Conservation (phyloP, 2,329 filamentous ascomycete genomes). For the Exophiala mesophila region DNA sequence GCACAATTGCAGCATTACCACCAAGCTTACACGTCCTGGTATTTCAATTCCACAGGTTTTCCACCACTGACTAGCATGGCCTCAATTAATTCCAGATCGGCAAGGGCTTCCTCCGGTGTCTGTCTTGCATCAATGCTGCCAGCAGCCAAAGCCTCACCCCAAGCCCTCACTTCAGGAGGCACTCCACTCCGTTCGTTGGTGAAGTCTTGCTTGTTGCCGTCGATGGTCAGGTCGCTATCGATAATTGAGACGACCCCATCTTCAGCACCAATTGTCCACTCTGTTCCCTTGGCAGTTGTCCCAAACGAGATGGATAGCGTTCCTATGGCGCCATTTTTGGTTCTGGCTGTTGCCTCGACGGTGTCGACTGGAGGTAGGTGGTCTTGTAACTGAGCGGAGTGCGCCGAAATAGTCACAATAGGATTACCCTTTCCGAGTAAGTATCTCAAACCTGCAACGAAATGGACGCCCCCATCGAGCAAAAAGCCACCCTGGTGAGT, state of each 20-base stretch:
- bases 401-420: slow-evolving; percentile 44
- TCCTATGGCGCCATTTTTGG: slow-evolving; percentile 46
- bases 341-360: slow-evolving; percentile 48
- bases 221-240: slow-evolving; percentile 34
- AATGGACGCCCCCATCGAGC: slow-evolving; percentile 56
- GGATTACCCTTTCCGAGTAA: slow-evolving; percentile 44
- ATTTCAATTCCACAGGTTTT: slow-evolving; percentile 20
- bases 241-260: slow-evolving; percentile 46
- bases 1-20: neutral
- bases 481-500: slow-evolving; percentile 56
- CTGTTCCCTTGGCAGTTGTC: slow-evolving; percentile 45
- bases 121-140: slow-evolving; percentile 42
- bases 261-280: slow-evolving; percentile 50
- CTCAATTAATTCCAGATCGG: slow-evolving; percentile 28
- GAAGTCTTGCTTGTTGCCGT: slow-evolving; percentile 39
- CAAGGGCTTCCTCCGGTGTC: slow-evolving; percentile 42
- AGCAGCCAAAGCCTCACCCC: slow-evolving; percentile 44
- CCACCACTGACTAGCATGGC: slow-evolving; percentile 31
- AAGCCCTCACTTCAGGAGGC: slow-evolving; percentile 49
- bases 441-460: slow-evolving; percentile 48
- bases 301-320: slow-evolving; percentile 50
- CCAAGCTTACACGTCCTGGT: slow-evolving; percentile 24
- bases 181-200: slow-evolving; percentile 48
- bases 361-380: slow-evolving; percentile 55
- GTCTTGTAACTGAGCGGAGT: slow-evolving; percentile 45